Evolutionary conservation across 495 filamentous ascomycete genomes (phyloP), one percentile per base, ranked within the genome.

Genomic region (Hypomontagnella monticulosa): DNA sequence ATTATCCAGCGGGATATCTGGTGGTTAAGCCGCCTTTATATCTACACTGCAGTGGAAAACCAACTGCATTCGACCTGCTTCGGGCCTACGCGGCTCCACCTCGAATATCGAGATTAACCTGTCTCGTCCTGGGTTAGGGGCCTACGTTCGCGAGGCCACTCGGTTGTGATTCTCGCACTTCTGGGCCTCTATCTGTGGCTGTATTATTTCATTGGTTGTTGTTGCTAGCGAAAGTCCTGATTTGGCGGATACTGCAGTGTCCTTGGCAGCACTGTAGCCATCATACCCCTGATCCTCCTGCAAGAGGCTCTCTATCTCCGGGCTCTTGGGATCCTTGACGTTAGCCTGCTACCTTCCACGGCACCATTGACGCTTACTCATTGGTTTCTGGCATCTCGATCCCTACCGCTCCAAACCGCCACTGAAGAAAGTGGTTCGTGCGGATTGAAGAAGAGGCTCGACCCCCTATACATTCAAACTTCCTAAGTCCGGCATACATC

Each of bases 401-500:
- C 66, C 50, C 32, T 60, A 43, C 38, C 30, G 42, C 37, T 51
- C 41, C 27, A 50, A 7, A 7, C 4, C 9, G 18, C 33, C 10
- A 43, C 53, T 37, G 33, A 49, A 19, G 36, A 32, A 20, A 34
- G 58, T 37, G 49, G 59, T 55, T 55, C 38, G 33, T 37, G 48
- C 48, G 27, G 44, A 51, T 56, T 59, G 33, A 64, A 64, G 50
- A 63, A 56, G 44, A 54, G 61, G 53, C 55, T 51, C 12, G 38
- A 4, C 18, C 56, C 43, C 61, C 52, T 65, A 70, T 53, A 66
- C 51, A 53, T 57, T 61, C 44, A 32, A 66, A 50, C 43, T 61
- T 69, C 61, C 66, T 61, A 70, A 70, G 67, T 66, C 67, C 62
- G 61, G 57, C 67, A 62, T 62, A 70, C 67, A 53, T 61, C 56